Conservation (phyloP, 2,329 filamentous ascomycete genomes). For the Ampelomyces quisqualis region DNA sequence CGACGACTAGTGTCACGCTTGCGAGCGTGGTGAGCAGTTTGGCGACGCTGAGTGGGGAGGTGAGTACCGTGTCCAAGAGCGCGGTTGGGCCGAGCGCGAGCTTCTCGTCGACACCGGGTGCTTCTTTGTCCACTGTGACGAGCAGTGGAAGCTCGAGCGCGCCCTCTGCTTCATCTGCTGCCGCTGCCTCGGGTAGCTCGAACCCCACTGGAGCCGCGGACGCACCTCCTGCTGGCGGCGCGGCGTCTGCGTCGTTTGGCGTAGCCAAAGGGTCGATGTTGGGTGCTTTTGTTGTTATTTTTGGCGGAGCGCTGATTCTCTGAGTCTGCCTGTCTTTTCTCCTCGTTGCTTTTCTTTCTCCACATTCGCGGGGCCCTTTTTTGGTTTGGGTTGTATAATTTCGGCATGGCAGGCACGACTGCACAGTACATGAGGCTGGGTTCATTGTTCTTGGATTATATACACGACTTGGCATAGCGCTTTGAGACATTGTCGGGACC, state of each 20-base stretch:
- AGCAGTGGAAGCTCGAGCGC: background rate
- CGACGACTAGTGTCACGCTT: too few species aligned
- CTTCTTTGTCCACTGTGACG: background rate
- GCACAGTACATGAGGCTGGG: too few species aligned
- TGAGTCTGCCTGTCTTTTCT: background rate
- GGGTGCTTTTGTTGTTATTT: slow-evolving; percentile 2
- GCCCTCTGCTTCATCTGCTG: background rate
- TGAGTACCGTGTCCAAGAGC: slow-evolving; percentile 2
- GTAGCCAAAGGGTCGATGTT: background rate
- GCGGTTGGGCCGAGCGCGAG: slow-evolving; percentile 3
- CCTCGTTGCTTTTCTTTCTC: background rate
- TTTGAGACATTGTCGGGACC: background rate
- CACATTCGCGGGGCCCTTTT: background rate
- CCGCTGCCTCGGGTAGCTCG: background rate
- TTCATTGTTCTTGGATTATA: background rate
- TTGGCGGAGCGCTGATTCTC: slow-evolving; percentile 5
- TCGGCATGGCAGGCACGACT: background rate
- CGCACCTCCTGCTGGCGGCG: slow-evolving; percentile 6
- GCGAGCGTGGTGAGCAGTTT: slow-evolving; percentile 4
- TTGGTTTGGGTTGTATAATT: background rate
- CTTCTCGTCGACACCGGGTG: background rate
- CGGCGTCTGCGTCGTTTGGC: background rate
- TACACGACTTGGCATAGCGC: background rate
- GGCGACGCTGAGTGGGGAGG: background rate
- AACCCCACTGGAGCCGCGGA: background rate